Conservation (phyloP, 768 basidiomycete species). For the Suillus subluteus region DNA sequence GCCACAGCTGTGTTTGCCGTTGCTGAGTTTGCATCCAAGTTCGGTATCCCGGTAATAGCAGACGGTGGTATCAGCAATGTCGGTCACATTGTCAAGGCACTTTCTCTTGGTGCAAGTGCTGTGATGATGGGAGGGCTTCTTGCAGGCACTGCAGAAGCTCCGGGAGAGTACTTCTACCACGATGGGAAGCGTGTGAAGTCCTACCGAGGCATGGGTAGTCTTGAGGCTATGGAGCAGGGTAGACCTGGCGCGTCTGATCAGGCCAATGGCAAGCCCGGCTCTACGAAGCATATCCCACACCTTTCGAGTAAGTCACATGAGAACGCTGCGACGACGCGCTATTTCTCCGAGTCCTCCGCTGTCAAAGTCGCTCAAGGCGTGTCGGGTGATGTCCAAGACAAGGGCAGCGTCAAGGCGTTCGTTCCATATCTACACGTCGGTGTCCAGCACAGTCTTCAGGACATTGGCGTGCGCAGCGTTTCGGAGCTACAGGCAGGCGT, state of each 20-base stretch:
- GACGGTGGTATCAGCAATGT: slow-evolving; percentile 96
- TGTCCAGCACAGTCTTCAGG: slow-evolving; percentile 93
- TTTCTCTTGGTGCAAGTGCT: slow-evolving; percentile 90
- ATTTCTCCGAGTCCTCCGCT: slow-evolving; percentile 55
- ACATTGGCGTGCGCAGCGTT: slow-evolving; percentile 80
- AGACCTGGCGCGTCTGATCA: slow-evolving; percentile 40
- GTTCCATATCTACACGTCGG: slow-evolving; percentile 83
- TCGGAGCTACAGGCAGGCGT: slow-evolving; percentile 69
- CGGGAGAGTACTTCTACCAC: slow-evolving; percentile 99
- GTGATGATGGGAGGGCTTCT: slow-evolving; percentile 99
- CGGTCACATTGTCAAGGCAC: slow-evolving; percentile 96
- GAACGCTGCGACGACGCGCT: slow-evolving; percentile 95
- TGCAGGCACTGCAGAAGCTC: slow-evolving; percentile 95
- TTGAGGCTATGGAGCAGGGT: slow-evolving; percentile 91
- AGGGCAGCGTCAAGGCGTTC: slow-evolving; percentile 93
- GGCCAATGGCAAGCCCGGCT: slow-evolving; percentile 30
- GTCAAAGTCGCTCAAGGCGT: slow-evolving; percentile 98
- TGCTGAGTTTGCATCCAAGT: slow-evolving; percentile 88
- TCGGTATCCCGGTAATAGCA: slow-evolving; percentile 95
- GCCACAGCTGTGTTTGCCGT: slow-evolving; percentile 98
- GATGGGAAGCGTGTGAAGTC: slow-evolving; percentile 99
- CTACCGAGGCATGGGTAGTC: slow-evolving; percentile 97
- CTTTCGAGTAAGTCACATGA: slow-evolving; percentile 59
- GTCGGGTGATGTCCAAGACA: slow-evolving; percentile 95
- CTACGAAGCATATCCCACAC: slow-evolving; percentile 51